These are phyloP conservation scores for Nicotiana attenuata DNA, from an alignment of 257 asterid genomes.

Conservation along the genomic window DNA sequence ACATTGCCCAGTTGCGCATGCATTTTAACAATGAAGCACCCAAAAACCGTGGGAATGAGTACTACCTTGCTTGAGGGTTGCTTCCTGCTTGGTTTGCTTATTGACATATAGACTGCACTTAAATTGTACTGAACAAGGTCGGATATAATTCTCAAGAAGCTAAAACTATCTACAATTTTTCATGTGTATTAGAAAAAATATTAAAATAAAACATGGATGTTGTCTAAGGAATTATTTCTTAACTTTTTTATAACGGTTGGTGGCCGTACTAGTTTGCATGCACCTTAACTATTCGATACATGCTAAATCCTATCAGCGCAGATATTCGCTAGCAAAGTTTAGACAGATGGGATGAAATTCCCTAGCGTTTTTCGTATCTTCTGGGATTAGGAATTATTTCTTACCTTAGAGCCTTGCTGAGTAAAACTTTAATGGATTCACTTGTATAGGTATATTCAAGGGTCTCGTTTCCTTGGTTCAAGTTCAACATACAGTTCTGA, in stretches of 20 bases:
- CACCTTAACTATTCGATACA: too few species aligned
- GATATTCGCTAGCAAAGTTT: background rate
- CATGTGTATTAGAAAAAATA: background rate
- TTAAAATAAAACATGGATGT: too few species aligned
- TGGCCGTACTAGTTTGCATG: too few species aligned
- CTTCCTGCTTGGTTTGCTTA: background rate
- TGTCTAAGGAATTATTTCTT: too few species aligned
- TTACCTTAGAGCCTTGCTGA: background rate
- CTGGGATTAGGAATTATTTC: background rate
- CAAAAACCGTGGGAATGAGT: background rate
- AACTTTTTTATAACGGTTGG: too few species aligned
- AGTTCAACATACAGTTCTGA: constrained; percentile 22
- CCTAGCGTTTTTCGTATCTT: background rate
- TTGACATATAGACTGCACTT: background rate
- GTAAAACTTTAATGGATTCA: constrained; percentile 14
- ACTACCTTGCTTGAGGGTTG: background rate
- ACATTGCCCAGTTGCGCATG: background rate
- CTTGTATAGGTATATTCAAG: constrained; percentile 64
- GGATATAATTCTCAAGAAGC: background rate
- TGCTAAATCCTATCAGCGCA: too few species aligned
- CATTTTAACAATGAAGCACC: background rate
- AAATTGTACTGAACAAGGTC: background rate
- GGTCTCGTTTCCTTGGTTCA: constrained; percentile 60
- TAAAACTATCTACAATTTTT: background rate
- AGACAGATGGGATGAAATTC: background rate